These are phyloP conservation scores for Flaveria robusta DNA, from an alignment of 129 eudicot genomes.

Conservation along the genomic window DNA sequence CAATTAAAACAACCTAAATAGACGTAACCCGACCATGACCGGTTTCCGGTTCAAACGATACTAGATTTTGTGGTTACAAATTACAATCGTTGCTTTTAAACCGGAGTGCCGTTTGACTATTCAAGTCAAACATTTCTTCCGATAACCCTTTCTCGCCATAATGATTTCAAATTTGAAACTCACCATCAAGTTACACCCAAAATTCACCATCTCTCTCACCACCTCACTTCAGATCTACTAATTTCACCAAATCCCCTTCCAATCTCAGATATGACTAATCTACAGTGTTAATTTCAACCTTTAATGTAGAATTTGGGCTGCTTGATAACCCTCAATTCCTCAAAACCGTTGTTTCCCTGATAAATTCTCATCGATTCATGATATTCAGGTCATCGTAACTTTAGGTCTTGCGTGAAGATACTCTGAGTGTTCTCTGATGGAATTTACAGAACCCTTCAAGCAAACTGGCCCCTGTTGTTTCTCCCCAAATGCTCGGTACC, in stretches of 20 bases:
- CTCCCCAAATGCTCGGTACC: slow-evolving; percentile 81
- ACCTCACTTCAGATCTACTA: slow-evolving; percentile 32
- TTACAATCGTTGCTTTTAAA: neutral
- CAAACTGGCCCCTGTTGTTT: slow-evolving; percentile 92
- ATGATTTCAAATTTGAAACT: slow-evolving; percentile 33
- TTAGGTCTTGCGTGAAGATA: neutral
- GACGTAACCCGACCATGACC: too few relatives aligned
- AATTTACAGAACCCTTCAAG: slow-evolving; percentile 87
- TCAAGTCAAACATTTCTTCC: slow-evolving; percentile 22
- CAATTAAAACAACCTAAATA: too few relatives aligned
- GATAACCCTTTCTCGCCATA: neutral
- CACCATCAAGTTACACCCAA: neutral
- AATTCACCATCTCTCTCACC: neutral
- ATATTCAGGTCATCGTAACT: neutral
- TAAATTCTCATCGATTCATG: neutral
- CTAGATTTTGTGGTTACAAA: too few relatives aligned
- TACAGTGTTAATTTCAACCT: neutral
- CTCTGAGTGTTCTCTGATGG: slow-evolving; percentile 42
- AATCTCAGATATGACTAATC: neutral
- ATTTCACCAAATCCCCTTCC: neutral
- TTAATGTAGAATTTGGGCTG: neutral
- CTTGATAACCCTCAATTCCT: neutral
- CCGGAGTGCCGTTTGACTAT: neutral
- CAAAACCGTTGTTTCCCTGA: neutral
- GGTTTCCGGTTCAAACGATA: too few relatives aligned